These are phyloP conservation scores for Solanum hybrid DNA, from an alignment of 305 asterid species.

Conservation along the genomic window DNA sequence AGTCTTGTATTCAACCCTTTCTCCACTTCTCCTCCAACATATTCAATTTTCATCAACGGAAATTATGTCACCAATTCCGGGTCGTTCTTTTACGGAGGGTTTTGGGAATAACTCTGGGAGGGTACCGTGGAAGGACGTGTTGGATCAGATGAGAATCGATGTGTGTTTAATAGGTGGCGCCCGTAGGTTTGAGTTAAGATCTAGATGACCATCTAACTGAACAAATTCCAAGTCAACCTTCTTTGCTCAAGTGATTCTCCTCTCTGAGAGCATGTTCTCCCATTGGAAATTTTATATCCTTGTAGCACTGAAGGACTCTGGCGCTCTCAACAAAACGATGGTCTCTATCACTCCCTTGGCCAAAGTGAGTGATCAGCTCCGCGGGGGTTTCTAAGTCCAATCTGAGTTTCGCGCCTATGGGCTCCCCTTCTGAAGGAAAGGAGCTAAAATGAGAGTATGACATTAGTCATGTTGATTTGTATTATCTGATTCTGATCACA, in stretches of 20 bases:
- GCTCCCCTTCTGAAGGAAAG: not conserved
- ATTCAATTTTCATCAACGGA: not conserved
- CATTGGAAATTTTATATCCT: conserved; percentile 2
- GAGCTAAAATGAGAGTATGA: not conserved
- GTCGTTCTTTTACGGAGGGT: not conserved
- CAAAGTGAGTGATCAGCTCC: not conserved
- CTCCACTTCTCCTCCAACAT: not conserved
- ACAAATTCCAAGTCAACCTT: conserved; percentile 2
- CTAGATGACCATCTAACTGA: not conserved
- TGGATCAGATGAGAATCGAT: not conserved
- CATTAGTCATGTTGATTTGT: not conserved
- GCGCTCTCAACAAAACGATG: not conserved
- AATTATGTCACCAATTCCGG: not conserved
- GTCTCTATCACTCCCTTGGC: not conserved
- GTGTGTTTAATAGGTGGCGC: not conserved
- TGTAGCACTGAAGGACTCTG: conserved; percentile 1
- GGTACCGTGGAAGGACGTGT: not conserved
- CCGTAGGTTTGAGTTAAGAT: not conserved
- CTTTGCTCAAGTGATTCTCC: not conserved
- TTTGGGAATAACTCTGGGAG: not conserved
- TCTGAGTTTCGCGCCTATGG: not conserved
- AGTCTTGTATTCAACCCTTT: not conserved
- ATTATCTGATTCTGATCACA: not conserved
- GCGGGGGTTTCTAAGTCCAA: not conserved
- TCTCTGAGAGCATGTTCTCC: not conserved